Evolutionary conservation across 345 rosid species (phyloP).

Genomic region (Ceriops decandra): DNA sequence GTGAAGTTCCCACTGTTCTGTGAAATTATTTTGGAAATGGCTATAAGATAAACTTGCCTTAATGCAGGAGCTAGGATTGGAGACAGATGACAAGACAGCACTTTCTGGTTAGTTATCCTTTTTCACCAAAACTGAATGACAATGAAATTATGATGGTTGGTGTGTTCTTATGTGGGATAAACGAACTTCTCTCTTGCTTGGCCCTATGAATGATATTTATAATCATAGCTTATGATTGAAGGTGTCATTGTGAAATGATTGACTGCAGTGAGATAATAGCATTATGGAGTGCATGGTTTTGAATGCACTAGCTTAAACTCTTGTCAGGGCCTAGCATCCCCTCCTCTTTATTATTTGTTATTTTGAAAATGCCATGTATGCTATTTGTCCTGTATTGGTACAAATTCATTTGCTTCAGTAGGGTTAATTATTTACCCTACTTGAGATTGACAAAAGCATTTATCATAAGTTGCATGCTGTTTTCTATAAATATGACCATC

Average conservation of each 20-base stretch:
- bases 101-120: conserved; percentile 59
- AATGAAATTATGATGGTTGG: no score
- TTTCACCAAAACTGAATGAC: no score
- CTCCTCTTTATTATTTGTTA: not conserved
- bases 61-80: conserved; percentile 92
- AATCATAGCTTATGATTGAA: not conserved
- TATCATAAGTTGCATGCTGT: not conserved
- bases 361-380: not conserved
- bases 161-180: no score
- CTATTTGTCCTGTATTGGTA: not conserved
- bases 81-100: conserved; percentile 98
- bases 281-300: not conserved
- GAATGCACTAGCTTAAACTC: no score
- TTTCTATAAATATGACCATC: not conserved
- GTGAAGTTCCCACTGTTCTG: not conserved
- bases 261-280: no score
- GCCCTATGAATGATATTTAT: not conserved
- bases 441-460: not conserved
- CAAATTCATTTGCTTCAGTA: no score
- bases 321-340: no score
- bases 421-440: not conserved
- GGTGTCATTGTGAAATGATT: not conserved
- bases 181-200: no score
- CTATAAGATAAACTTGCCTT: conserved; percentile 18
- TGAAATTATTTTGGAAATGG: conserved; percentile 10